Evolutionary conservation across 306 rosid genomes (phyloP), one percentile per base, ranked within the genome.

Genomic region (Trifolium pratense): DNA sequence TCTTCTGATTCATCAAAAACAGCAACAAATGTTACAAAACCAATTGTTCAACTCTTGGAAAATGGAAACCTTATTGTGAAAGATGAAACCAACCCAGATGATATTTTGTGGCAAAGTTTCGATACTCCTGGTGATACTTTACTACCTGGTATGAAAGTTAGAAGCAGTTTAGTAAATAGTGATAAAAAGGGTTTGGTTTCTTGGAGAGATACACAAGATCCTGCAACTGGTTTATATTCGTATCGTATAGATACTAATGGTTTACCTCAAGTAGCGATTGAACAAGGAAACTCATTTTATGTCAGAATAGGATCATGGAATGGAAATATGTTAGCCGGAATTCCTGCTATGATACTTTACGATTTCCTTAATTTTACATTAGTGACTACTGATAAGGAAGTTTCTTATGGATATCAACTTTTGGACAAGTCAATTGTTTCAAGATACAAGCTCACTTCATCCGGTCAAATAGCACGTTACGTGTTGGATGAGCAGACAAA

Each of bases 41-140:
- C 84, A 11, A 11, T 73, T 76, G 48, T 75, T 15, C 72, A 72
- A 45, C 68, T 86, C 31, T 74, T 81, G 62, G 87, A 82, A 3
- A 48, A 55, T 10, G 83, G 86, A 42, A 85, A 85, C 58, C 74
- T 85, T 59, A 74, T 79, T 59, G 83, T 82, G 45, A 59, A 20
- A 59, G 43, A 74, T 67, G 79, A 63, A 51, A 68, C 31, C 64
- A 60, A 57, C 32, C 18, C 48, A 29, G 23, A 49, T 48, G 14
- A 9, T 7, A 9, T 73, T 43, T 1, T 79, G 20, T 85, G 89
- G 89, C 83, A 85, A 58, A 82, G 86, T 52, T 85, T 79, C 70
- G 81, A 82, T 65, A 49, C 9, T 21, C 84, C 83, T 9, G 59
- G 80, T 13, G 67, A 79, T 14, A 79, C 76, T 37, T 36, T 79